Evolutionary conservation across 2,329 filamentous ascomycete genomes (phyloP).

Genomic region (Myriosclerotinia scirpicola): DNA sequence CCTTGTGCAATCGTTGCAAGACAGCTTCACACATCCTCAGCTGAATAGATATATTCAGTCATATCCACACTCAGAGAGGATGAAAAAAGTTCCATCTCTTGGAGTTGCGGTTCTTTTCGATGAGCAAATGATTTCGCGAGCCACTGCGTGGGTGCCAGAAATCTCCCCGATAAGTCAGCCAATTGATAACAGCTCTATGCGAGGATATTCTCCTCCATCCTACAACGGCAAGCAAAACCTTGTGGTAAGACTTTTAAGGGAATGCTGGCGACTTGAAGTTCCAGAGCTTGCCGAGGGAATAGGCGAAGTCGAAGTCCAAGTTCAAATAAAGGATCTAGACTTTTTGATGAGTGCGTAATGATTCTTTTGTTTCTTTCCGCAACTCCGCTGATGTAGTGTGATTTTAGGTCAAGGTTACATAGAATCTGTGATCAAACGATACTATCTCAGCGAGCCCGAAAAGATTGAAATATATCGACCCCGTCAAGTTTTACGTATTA

Average conservation of each 20-base stretch:
- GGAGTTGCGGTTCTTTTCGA: neutral
- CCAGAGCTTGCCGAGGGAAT: slow-evolving; percentile 36
- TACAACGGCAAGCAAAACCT: slow-evolving; percentile 38
- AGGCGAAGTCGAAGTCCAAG: slow-evolving; percentile 39
- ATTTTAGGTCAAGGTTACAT: slow-evolving; percentile 31
- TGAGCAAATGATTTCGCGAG: slow-evolving; percentile 25
- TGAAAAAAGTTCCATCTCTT: slow-evolving; percentile 3
- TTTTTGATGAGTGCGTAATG: slow-evolving; percentile 36
- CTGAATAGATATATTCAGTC: slow-evolving; percentile 36
- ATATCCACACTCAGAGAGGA: neutral
- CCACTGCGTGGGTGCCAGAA: slow-evolving; percentile 38
- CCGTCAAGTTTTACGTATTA: slow-evolving; percentile 36
- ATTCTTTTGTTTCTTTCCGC: neutral
- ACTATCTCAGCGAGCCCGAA: slow-evolving; percentile 31
- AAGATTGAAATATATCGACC: slow-evolving; percentile 36
- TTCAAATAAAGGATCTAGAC: slow-evolving; percentile 34
- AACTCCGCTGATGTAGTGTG: slow-evolving; percentile 19
- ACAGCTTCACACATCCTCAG: slow-evolving; percentile 38
- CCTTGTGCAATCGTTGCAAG: slow-evolving; percentile 34
- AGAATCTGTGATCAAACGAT: slow-evolving; percentile 30
- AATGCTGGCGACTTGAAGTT: slow-evolving; percentile 39
- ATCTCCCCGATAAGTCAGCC: slow-evolving; percentile 30
- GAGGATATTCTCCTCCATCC: slow-evolving; percentile 36
- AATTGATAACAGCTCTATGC: slow-evolving; percentile 32
- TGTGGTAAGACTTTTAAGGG: slow-evolving; percentile 34